A percentile compares a stretch with the other conserved stretches of the same genome.
Evolutionary conservation across 306 rosid genomes (phyloP).

Genomic region (Pueraria montana): DNA sequence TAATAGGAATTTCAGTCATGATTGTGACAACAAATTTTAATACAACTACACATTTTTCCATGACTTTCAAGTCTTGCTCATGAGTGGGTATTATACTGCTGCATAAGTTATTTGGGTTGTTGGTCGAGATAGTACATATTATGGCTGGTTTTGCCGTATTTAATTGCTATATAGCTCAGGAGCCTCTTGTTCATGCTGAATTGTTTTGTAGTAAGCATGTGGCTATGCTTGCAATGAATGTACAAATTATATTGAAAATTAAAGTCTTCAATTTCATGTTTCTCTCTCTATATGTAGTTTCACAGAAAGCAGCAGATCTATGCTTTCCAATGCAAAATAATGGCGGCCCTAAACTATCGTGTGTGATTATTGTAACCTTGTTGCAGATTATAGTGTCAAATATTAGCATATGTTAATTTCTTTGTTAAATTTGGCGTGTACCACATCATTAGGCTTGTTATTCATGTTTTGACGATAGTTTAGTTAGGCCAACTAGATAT

Average conservation of each 20-base stretch:
- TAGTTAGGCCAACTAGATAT: not conserved
- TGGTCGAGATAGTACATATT: not conserved
- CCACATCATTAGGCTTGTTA: not conserved
- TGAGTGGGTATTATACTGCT: constrained; percentile 32
- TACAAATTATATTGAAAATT: not conserved
- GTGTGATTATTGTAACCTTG: constrained; percentile 35
- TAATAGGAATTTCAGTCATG: constrained; percentile 53
- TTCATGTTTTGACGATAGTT: not conserved
- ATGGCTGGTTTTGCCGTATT: constrained; percentile 30
- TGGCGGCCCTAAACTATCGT: not conserved
- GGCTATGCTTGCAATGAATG: constrained; percentile 20
- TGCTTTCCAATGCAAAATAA: not conserved
- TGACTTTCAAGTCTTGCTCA: constrained; percentile 44
- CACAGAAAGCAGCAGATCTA: not conserved
- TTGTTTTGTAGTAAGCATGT: not conserved
- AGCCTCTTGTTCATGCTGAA: constrained; percentile 34
- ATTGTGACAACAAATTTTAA: constrained; percentile 37
- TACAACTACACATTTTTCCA: not conserved
- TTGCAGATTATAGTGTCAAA: constrained; percentile 14
- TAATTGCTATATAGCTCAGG: constrained; percentile 18
- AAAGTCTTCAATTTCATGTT: not conserved
- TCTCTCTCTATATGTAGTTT: not conserved
- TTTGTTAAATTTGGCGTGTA: not conserved
- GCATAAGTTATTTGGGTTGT: constrained; percentile 15
- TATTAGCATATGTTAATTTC: not conserved